These are phyloP conservation scores for Herpetomonas tarakana DNA, from an alignment of 208 protist species.

Conservation along the genomic window DNA sequence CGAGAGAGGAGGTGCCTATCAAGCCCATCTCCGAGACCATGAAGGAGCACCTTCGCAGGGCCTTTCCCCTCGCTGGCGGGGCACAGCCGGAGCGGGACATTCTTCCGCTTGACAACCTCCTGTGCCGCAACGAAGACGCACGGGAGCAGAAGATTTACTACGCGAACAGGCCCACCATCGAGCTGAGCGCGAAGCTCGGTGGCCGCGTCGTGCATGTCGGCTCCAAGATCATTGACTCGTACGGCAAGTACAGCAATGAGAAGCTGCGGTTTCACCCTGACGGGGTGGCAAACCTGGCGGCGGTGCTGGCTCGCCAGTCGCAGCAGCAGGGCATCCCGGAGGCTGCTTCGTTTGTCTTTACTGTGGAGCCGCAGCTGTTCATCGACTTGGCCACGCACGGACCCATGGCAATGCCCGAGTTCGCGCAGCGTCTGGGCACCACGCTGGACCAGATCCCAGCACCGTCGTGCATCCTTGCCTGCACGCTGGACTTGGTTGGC, in stretches of 20 bases:
- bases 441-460: constrained; percentile 19
- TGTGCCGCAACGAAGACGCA: constrained; percentile 53
- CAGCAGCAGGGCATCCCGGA: background rate
- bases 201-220: constrained; percentile 72
- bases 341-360: constrained; percentile 39
- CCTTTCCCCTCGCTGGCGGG: constrained; percentile 35
- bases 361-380: constrained; percentile 40
- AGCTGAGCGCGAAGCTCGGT: constrained; percentile 49
- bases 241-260: constrained; percentile 76
- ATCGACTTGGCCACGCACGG: constrained; percentile 25
- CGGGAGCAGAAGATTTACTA: constrained; percentile 84
- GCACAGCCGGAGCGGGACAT: constrained; percentile 5
- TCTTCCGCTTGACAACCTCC: constrained; percentile 56
- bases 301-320: constrained; percentile 33
- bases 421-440: constrained; percentile 27
- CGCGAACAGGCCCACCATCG: constrained; percentile 43
- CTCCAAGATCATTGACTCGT: constrained; percentile 82
- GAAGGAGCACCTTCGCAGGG: constrained; percentile 32
- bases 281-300: constrained; percentile 48
- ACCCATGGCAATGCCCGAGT: constrained; percentile 32
- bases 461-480: constrained; percentile 49
- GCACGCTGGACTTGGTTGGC: constrained; percentile 36
- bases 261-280: constrained; percentile 73
- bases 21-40: constrained; percentile 35
- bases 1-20: constrained; percentile 32